Evolutionary conservation across 192 early-diverging fungal genomes (phyloP), one percentile per base, ranked within the genome.

Genomic region (Mortierella claussenii): DNA sequence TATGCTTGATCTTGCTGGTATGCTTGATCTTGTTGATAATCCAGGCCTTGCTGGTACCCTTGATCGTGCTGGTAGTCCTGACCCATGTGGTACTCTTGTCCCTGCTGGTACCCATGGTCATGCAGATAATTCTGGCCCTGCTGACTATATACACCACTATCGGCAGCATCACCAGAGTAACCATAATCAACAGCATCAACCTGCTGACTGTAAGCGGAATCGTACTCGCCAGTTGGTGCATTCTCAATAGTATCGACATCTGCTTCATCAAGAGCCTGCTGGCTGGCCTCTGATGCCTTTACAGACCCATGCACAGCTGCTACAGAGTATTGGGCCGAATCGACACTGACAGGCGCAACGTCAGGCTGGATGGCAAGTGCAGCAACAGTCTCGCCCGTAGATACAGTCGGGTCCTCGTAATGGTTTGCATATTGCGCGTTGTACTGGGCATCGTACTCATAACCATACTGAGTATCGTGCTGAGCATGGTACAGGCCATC

Each of bases 251-350:
- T 36, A 44, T 30, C 27, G 32, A 12, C 44, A 1, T 49, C 60
- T 20, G 45, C 26, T 4, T 12, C 46, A n/a, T n/a, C n/a, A n/a
- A n/a, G n/a, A 33, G 46, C 23, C 7, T 34, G 49, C 10, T 9
- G 30, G 42, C 42, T 60, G 36, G 7, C 49, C 49, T 48, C 20
- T 17, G 44, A 24, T 4, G 30, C 52, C 52, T 55, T 56, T 21
- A 44, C 51, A 10, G 68, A 69, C 13, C 52, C 68, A 40, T 28
- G 68, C 34, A 42, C 66, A 7, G 49, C 66, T 27, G 37, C 27
- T 15, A 52, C 43, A 4, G 52, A 55, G 43, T 32, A 65, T 18
- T 44, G 49, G 21, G 56, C 52, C 10, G 68, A 61, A n/a, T 55
- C 68, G n/a, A 30, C 15, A 44, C 28, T 57, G 46, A 34, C 21